Base-by-base conservation (phyloP, 805 yeast genomes). In the Novakomyces olei region DNA sequence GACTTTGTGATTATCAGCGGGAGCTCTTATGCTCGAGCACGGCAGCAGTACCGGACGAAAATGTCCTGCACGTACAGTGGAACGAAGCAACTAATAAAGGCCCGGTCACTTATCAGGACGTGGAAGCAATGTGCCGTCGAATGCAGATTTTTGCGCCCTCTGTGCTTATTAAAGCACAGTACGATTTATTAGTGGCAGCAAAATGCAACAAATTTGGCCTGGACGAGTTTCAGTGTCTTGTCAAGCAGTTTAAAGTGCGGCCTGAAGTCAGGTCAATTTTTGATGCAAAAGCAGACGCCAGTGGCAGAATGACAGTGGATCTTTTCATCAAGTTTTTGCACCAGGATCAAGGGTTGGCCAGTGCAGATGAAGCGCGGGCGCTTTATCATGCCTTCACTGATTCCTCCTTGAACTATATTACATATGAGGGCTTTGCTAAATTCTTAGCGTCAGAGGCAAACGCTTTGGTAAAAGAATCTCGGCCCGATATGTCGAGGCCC, bases 211-310 rank as follows among this genome's bases (percentile, higher is more conserved):
- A 61, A 18, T 53, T 85, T 15, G 63, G 66, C 39, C 81, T 80
- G 44, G 61, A 60, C 2, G 80, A 78, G 40, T 85, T 85, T 50
- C 74, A 77, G 46, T 47, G 49, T 15, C 80, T 83, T 51, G 91
- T 85, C 2, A 61, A 66, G 28, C 50, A 66, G 3, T 52, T 85
- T 29, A 75, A 79, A 42, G 52, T 53, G 26, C 60, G 95, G 35
- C 54, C 58, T 5, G 96, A 83, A 37, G 52, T 83, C 2, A 41
- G 40, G 1, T 40, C 34, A 0, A 55, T 81, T 2, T 77, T 72
- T 62, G 44, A 55, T 1, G 26, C 26, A 15, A 15, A 30, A 7
- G 15, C 33, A 10, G 10, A 12, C 15, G 9, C 15, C 10, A n/a
- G 17, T n/a, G 18, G 9, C 18, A 19, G n/a, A 5, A 23, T 37